These are phyloP conservation scores for Fonsecaea multimorphosa DNA, from an alignment of 2,329 filamentous ascomycete species.

Conservation along the genomic window DNA sequence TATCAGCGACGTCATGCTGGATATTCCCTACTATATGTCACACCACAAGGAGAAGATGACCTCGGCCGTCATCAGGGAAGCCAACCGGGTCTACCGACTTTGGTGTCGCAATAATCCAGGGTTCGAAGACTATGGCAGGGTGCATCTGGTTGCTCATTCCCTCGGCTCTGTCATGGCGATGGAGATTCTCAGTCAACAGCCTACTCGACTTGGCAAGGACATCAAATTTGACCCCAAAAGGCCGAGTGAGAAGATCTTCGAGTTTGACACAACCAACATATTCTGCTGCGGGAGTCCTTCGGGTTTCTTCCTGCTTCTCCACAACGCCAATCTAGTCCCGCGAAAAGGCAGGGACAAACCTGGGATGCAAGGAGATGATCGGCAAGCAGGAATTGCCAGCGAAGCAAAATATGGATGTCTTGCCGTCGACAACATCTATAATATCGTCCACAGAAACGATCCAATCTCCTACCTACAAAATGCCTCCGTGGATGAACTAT, in stretches of 20 bases:
- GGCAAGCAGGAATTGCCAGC: conserved; percentile 70
- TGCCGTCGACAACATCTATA: conserved; percentile 95
- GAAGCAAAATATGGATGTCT: conserved; percentile 84
- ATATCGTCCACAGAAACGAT: conserved; percentile 78
- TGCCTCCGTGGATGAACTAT: conserved; percentile 81
- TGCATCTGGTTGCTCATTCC: conserved; percentile 92
- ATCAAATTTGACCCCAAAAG: conserved; percentile 48
- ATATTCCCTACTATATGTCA: conserved; percentile 97
- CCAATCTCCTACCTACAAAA: conserved; percentile 93
- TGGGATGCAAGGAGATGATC: conserved; percentile 70
- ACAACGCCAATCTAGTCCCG: conserved; percentile 72
- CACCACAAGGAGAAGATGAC: conserved; percentile 97
- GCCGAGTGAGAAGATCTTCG: conserved; percentile 68
- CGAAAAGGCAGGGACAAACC: conserved; percentile 77
- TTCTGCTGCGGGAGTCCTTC: conserved; percentile 90
- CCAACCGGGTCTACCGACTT: conserved; percentile 91
- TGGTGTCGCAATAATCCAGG: conserved; percentile 95
- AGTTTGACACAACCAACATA: conserved; percentile 88
- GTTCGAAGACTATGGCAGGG: conserved; percentile 78
- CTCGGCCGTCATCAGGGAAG: conserved; percentile 82
- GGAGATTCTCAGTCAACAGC: conserved; percentile 88
- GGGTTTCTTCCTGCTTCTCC: conserved; percentile 89
- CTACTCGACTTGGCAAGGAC: conserved; percentile 67
- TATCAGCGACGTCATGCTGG: conserved; percentile 97
- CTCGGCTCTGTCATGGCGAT: conserved; percentile 93